Evolutionary conservation across 805 yeast species (phyloP).

Genomic region (Candida pini): DNA sequence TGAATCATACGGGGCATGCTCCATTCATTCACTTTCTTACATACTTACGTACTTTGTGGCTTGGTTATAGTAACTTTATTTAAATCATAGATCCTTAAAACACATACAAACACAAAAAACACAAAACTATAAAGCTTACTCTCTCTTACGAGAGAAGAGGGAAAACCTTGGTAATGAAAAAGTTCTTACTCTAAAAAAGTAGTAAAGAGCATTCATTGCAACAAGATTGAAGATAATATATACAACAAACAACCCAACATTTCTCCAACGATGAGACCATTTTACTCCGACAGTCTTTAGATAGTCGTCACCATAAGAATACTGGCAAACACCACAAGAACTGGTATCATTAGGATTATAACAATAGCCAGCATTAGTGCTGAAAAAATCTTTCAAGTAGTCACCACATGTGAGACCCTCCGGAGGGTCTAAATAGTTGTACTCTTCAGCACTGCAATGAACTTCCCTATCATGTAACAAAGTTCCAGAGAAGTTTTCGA

Average conservation of each 20-base stretch:
- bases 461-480: slow-evolving; percentile 47
- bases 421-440: slow-evolving; percentile 49
- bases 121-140: too few species aligned
- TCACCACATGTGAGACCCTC: slow-evolving; percentile 59
- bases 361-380: slow-evolving; percentile 48
- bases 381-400: slow-evolving; percentile 40
- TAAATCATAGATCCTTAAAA: too few species aligned
- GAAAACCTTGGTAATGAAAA: slow-evolving; percentile 30
- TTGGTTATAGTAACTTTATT: too few species aligned
- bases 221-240: slow-evolving; percentile 48
- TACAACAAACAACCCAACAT: slow-evolving; percentile 56
- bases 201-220: slow-evolving; percentile 36
- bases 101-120: too few species aligned
- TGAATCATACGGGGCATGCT: too few species aligned
- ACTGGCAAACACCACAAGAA: slow-evolving; percentile 46
- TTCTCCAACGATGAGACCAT: slow-evolving; percentile 57
- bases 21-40: too few species aligned
- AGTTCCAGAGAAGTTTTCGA: slow-evolving; percentile 49
- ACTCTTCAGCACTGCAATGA: slow-evolving; percentile 42
- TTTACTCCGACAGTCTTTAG: slow-evolving; percentile 37
- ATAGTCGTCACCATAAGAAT: slow-evolving; percentile 37
- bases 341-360: slow-evolving; percentile 41
- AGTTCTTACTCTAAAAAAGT: slow-evolving; percentile 30
- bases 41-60: too few species aligned
- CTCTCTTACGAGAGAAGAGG: too few species aligned